Conservation (phyloP, 208 protist genomes). For the Histomonas meleagridis region DNA sequence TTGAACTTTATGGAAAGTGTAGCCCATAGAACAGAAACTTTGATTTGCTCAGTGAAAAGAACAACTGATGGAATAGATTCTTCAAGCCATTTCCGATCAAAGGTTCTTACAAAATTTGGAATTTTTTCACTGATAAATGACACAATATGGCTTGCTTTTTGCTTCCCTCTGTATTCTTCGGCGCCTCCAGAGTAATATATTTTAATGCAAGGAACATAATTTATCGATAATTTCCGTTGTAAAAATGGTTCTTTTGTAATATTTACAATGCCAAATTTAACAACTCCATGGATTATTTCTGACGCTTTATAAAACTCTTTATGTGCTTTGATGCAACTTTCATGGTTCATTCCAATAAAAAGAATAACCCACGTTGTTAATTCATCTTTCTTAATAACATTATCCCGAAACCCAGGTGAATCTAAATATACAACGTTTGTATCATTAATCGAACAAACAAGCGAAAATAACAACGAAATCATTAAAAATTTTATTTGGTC, state of each 20-base stretch:
- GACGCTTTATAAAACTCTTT: not conserved
- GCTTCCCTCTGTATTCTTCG: conserved; percentile 19
- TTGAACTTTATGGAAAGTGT: not conserved
- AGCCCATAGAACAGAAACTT: not conserved
- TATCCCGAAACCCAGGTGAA: not conserved
- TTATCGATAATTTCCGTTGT: not conserved
- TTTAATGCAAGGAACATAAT: not conserved
- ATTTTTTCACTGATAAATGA: not conserved
- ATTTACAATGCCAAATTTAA: not conserved
- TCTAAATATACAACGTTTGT: not conserved
- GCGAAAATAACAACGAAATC: no score
- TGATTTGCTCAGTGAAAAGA: conserved; percentile 28
- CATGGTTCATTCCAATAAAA: not conserved
- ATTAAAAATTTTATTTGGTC: no score
- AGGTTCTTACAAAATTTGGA: conserved; percentile 21
- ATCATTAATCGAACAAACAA: no score
- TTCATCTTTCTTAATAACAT: not conserved
- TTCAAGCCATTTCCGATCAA: conserved; percentile 14
- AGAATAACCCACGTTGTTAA: not conserved
- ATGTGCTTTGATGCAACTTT: not conserved
- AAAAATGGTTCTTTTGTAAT: conserved; percentile 9
- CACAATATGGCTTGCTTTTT: not conserved
- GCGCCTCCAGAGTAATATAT: not conserved
- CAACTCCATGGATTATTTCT: not conserved
- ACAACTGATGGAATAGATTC: not conserved